These are phyloP conservation scores for Dictyostelium brefeldianum DNA, from an alignment of 78 protist species.

Conservation along the genomic window DNA sequence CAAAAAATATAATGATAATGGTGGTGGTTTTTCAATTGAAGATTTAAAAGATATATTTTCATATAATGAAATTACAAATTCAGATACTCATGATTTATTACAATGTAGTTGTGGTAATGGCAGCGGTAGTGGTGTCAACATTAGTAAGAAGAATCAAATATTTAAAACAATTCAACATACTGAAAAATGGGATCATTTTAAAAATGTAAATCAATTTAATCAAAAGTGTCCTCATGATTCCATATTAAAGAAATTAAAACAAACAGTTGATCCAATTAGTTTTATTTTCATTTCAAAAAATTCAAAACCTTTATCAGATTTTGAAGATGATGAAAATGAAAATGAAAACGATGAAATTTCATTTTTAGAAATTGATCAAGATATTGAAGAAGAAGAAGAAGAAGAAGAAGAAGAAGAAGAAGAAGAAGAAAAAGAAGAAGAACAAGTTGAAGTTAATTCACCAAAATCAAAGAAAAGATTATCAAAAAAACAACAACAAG, in stretches of 20 bases:
- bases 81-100: conserved; percentile 83
- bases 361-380: conserved; percentile 17
- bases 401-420: background rate
- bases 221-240: background rate
- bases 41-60: conserved; percentile 79
- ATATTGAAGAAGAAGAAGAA: background rate
- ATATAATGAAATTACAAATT: conserved; percentile 31
- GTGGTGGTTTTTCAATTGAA: conserved; percentile 55
- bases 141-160: background rate
- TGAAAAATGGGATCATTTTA: conserved; percentile 44
- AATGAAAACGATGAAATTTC: conserved; percentile 17
- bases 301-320: background rate
- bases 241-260: background rate
- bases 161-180: conserved; percentile 24
- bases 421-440: background rate
- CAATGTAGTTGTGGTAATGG: conserved; percentile 36
- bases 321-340: background rate
- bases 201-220: background rate
- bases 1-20: conserved; percentile 30
- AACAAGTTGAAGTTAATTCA: background rate
- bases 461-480: background rate
- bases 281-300: conserved; percentile 32
- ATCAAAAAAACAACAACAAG: background rate
- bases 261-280: background rate
- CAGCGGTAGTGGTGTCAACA: background rate